Conservation (phyloP, 2,329 filamentous ascomycete genomes). For the Passalora sequoiae region DNA sequence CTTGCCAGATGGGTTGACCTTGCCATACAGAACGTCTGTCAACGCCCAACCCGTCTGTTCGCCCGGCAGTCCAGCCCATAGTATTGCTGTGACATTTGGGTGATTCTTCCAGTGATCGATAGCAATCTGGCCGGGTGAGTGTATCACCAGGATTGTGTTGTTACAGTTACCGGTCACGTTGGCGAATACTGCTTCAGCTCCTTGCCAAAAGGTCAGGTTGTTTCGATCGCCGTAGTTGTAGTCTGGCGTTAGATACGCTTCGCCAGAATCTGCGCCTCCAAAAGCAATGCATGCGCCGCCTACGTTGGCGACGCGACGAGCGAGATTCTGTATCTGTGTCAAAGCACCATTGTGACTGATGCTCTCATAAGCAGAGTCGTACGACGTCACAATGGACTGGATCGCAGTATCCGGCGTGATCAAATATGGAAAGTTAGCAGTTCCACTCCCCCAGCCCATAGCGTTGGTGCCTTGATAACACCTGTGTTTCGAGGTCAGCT, state of each 20-base stretch:
- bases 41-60: conserved; percentile 27
- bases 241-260: conserved; percentile 77
- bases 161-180: conserved; percentile 29
- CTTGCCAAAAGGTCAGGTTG: conserved; percentile 53
- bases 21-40: conserved; percentile 18
- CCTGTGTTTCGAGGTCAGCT: no score
- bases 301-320: conserved; percentile 48
- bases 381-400: conserved; percentile 58
- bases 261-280: conserved; percentile 78
- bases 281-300: conserved; percentile 65
- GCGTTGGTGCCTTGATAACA: conserved; percentile 58
- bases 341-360: conserved; percentile 55
- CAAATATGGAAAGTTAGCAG: conserved; percentile 60
- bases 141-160: conserved; percentile 75
- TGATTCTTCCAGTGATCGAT: conserved; percentile 76
- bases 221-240: conserved; percentile 82
- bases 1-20: conserved; percentile 18
- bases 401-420: conserved; percentile 61
- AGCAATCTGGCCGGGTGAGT: conserved; percentile 76
- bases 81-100: conserved; percentile 68
- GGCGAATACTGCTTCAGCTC: conserved; percentile 23
- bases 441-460: conserved; percentile 61
- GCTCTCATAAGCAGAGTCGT: conserved; percentile 58
- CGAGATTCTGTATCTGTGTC: conserved; percentile 46
- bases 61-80: conserved; percentile 59